Evolutionary conservation across 257 asterid genomes (phyloP), one percentile per base, ranked within the genome.

Genomic region (Craterostigma plantagineum): DNA sequence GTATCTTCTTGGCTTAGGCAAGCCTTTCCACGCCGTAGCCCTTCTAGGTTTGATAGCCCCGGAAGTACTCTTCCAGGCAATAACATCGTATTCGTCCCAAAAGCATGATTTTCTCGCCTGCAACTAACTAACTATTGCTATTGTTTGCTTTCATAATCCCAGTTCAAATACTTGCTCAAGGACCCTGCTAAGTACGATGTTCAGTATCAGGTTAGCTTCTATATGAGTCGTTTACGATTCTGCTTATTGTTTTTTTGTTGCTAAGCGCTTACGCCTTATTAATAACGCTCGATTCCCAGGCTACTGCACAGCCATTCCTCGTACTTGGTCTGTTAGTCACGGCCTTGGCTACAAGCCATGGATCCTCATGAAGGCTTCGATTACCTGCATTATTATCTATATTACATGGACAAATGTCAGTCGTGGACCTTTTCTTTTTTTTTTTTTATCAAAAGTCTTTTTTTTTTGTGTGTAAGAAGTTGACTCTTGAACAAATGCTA

Each of bases 261-360:
- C 14, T 11, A 39, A 39, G 5, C 11, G 14, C 14, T 14, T 18
- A 42, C 16, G 33, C 10, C 7, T 52, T 42, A 30, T 3, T n/a
- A n/a, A n/a, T 30, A n/a, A n/a, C n/a, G n/a, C n/a, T n/a, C n/a
- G n/a, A n/a, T 7, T 33, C 16, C 48, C 93, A 87, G 98, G 98
- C 93, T 17, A 79, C 93, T 36, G 98, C 95, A 50, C 98, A 82
- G 49, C 98, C 98, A 11, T 87, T 87, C 61, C 98, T 87, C 48
- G 64, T 87, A 39, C 81, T 87, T 35, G 92, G 95, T 38, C 73
- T 87, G 17, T 60, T 87, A 45, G 90, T 82, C 55, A 87, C 93
- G 27, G 95, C 97, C 10, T 67, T 87, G 55, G 95, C 95, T 16
- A 87, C 90, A 34, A 82, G 90, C 69, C 79, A 74, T 46, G 76